These are phyloP conservation scores for Scheffersomyces coipomensis DNA, from an alignment of 805 yeast genomes.

Conservation along the genomic window DNA sequence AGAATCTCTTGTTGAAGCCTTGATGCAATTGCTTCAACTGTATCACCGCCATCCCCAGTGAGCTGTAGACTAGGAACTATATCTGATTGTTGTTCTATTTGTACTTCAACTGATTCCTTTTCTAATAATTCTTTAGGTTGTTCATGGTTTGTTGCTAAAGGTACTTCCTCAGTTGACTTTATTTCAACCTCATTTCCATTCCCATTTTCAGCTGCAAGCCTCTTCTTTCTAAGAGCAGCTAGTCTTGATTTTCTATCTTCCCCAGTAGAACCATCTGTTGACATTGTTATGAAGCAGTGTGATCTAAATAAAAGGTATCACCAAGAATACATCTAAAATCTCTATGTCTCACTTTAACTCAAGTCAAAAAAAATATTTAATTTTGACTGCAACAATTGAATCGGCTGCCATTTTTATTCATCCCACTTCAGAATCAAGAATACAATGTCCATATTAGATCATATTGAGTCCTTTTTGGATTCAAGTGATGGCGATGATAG, in stretches of 20 bases:
- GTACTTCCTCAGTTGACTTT: neutral
- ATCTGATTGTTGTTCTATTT: neutral
- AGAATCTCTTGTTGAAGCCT: slow-evolving; percentile 20
- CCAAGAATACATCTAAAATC: too few relatives aligned
- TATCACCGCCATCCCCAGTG: too few relatives aligned
- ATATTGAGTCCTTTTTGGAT: neutral
- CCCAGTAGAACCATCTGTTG: too few relatives aligned
- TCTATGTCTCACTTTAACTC: too few relatives aligned
- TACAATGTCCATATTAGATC: neutral
- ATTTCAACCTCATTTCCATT: neutral
- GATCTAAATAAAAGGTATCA: too few relatives aligned
- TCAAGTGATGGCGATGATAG: neutral
- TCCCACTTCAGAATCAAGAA: neutral
- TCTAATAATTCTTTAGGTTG: slow-evolving; percentile 5
- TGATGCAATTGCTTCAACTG: slow-evolving; percentile 26
- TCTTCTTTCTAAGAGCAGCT: slow-evolving; percentile 14
- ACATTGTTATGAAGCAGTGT: too few relatives aligned
- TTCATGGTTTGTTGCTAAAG: neutral
- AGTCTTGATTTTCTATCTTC: slow-evolving; percentile 17
- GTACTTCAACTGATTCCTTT: slow-evolving; percentile 5
- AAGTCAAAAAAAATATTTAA: too few relatives aligned
- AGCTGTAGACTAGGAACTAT: too few relatives aligned
- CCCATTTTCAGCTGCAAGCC: neutral
- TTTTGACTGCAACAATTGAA: neutral
- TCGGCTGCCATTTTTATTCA: neutral